Evolutionary conservation across 768 basidiomycete species (phyloP), one percentile per base, ranked within the genome.

Genomic region (Boletus speciosus): DNA sequence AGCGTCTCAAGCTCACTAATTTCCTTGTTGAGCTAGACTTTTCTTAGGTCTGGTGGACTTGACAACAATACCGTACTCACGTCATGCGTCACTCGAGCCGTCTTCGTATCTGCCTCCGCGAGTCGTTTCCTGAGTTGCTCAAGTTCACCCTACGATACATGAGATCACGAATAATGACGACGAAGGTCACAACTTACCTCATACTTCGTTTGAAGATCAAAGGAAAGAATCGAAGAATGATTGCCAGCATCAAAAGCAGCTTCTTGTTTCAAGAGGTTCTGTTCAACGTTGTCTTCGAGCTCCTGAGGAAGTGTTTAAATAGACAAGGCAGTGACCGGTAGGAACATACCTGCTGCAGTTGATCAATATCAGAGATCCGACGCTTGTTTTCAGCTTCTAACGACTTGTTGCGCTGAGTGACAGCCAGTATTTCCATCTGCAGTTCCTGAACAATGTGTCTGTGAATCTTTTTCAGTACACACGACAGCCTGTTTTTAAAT

Each of bases 1-100:
- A 99, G 77, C 37, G 86, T 81, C 70, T 98, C 96, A 19, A 98
- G 79, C 67, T 98, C 94, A 50, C 86, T 83, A 47, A 98, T 88
- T 73, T 98, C 93, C 63, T 93, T 90, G 71, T 91, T 88, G 55
- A 94, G 80, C 91, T 95, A 60, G 39, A 57, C 23, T 47, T 43
- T 47, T 35, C 16, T 57, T 41, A 40, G 47, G 54, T 44, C 41
- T 25, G 42, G 11, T 31, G 25, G 29, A 25, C 37, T 39, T 35
- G 36, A 46, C 15, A 1, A 41, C 16, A 52, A 31, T 21, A 51
- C 4, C 23, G n/a, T 11, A 73, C 82, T 40, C 67, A 86, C 88
- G 63, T 87, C 85, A 61, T 88, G 85, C 11, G 79, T 77, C 15
- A 78, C 76, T 41, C 88, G 79, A 32, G 86, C 84, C 60, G 76